Evolutionary conservation across 192 early-diverging fungal species (phyloP).

Genomic region (Coemansia sp.): DNA sequence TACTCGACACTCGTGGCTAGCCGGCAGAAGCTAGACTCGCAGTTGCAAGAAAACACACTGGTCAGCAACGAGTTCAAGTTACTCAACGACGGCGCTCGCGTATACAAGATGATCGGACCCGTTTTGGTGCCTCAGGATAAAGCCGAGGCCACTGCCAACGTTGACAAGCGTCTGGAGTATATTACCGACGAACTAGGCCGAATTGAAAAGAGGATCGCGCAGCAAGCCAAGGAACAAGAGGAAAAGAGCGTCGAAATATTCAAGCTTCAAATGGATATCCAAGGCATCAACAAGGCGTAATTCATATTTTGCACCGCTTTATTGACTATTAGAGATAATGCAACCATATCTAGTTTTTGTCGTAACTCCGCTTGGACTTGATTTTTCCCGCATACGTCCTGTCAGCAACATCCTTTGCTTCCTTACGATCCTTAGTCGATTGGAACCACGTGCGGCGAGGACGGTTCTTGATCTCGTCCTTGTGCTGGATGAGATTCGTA

Average conservation of each 20-base stretch:
- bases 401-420: slow-evolving; percentile 52
- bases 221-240: slow-evolving; percentile 82
- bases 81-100: slow-evolving; percentile 76
- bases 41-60: slow-evolving; percentile 93
- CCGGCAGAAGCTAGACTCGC: slow-evolving; percentile 88
- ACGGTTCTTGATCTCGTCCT: slow-evolving; percentile 83
- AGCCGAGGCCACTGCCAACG: slow-evolving; percentile 81
- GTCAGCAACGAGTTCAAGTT: slow-evolving; percentile 91
- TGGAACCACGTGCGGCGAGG: slow-evolving; percentile 98
- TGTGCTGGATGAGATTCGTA: slow-evolving; percentile 80
- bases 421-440: slow-evolving; percentile 70
- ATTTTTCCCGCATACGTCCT: neutral
- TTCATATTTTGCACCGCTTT: too few relatives aligned
- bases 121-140: slow-evolving; percentile 93
- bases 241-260: slow-evolving; percentile 76
- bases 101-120: slow-evolving; percentile 97
- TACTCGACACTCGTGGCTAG: slow-evolving; percentile 70
- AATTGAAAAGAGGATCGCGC: slow-evolving; percentile 77
- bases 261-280: slow-evolving; percentile 55
- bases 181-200: slow-evolving; percentile 88
- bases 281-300: slow-evolving; percentile 31
- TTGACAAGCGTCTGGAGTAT: slow-evolving; percentile 92
- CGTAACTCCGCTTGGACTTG: neutral
- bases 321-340: slow-evolving; percentile 1
- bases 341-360: neutral